Percentiles rank a stretch among this genome's conserved stretches.
Conservation (phyloP, 768 basidiomycete genomes). For the Macrocybe gigantea region DNA sequence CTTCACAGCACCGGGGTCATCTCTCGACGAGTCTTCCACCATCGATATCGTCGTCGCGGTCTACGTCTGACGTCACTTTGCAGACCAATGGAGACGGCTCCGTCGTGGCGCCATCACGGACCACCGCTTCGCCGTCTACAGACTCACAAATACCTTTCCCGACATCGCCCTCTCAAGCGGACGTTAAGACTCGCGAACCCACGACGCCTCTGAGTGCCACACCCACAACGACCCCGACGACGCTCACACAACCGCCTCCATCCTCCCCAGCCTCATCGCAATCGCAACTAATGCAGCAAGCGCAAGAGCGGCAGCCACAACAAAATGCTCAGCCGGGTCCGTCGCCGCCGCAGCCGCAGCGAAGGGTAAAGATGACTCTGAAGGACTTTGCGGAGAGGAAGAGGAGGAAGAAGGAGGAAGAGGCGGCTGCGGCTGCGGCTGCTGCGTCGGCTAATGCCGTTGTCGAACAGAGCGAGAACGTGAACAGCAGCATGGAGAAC, state of each 20-base stretch:
- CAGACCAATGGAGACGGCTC: too few relatives aligned
- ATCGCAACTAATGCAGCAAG: background rate
- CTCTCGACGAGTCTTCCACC: too few relatives aligned
- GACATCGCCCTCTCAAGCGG: background rate
- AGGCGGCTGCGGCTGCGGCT: conserved; percentile 13
- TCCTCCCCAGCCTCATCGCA: background rate
- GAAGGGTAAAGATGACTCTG: conserved; percentile 52
- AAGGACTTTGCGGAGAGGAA: conserved; percentile 53
- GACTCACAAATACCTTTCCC: too few relatives aligned
- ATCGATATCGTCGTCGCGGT: too few relatives aligned
- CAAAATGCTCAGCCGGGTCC: too few relatives aligned
- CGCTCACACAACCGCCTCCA: background rate
- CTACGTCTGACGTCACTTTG: too few relatives aligned
- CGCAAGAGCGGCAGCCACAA: too few relatives aligned
- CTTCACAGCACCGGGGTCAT: too few relatives aligned
- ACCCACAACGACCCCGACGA: background rate
- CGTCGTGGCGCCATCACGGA: too few relatives aligned
- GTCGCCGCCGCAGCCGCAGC: conserved; percentile 22
- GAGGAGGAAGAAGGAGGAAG: conserved; percentile 47
- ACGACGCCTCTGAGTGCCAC: background rate
- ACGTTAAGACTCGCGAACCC: background rate
- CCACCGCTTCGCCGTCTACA: too few relatives aligned
- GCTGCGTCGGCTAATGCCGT: background rate
- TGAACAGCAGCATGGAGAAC: conserved; percentile 5
- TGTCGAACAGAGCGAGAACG: background rate